These are phyloP conservation scores for Calonectria honghensis DNA, from an alignment of 2,329 filamentous ascomycete genomes.

Conservation along the genomic window DNA sequence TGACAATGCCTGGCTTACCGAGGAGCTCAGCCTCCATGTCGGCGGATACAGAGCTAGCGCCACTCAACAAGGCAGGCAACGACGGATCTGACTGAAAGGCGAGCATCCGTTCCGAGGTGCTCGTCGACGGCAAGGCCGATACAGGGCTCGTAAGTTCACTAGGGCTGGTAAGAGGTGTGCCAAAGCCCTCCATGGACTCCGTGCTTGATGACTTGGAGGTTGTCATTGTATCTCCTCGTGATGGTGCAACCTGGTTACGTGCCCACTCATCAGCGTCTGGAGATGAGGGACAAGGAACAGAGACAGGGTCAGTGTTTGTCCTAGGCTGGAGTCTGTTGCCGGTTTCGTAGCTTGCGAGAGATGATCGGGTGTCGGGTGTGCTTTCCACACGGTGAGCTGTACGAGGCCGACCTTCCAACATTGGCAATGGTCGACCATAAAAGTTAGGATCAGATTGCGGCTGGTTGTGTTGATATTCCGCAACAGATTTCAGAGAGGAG, in stretches of 20 bases:
- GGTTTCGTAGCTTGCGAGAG: conserved; percentile 43
- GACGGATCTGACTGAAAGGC: conserved; percentile 79
- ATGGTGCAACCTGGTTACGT: conserved; percentile 57
- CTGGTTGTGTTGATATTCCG: conserved; percentile 65
- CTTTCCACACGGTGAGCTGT: conserved; percentile 68
- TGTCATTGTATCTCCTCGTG: conserved; percentile 64
- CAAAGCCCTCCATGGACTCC: conserved; percentile 68
- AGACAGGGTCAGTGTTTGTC: conserved; percentile 49
- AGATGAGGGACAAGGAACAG: conserved; percentile 66
- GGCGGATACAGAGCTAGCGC: conserved; percentile 78
- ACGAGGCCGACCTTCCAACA: conserved; percentile 66
- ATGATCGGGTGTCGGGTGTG: conserved; percentile 45
- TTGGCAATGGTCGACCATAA: conserved; percentile 52
- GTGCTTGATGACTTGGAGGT: conserved; percentile 72
- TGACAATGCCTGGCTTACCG: conserved; percentile 68
- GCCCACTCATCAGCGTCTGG: conserved; percentile 65
- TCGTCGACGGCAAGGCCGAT: conserved; percentile 62
- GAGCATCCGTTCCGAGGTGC: conserved; percentile 68
- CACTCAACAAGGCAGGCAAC: conserved; percentile 77
- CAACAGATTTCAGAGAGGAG: conserved; percentile 59
- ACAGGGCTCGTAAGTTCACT: conserved; percentile 72
- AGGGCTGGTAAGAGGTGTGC: conserved; percentile 73
- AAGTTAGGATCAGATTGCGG: conserved; percentile 68
- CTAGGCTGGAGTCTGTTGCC: conserved; percentile 32
- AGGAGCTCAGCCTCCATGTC: conserved; percentile 78